These are phyloP conservation scores for Pseudozyma hubeiensis DNA, from an alignment of 1,284 basidiomycete species.

Conservation along the genomic window DNA sequence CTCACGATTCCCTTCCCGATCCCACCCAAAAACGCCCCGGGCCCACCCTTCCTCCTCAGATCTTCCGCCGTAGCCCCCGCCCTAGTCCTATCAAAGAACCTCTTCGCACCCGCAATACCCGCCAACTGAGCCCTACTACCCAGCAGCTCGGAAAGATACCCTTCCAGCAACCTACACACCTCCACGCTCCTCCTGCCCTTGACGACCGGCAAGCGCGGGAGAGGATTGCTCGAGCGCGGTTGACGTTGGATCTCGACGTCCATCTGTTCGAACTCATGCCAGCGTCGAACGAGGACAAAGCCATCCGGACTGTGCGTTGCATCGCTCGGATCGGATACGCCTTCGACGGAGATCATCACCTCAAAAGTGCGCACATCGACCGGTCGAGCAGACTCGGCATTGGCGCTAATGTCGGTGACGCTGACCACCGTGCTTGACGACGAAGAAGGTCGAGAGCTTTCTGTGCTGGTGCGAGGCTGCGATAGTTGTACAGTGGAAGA, in stretches of 20 bases:
- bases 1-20: conserved; percentile 58
- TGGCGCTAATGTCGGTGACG: conserved; percentile 60
- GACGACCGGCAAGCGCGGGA: conserved; percentile 43
- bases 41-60: conserved; percentile 21
- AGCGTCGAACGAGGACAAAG: conserved; percentile 61
- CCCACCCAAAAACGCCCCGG: conserved; percentile 43
- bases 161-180: conserved; percentile 49
- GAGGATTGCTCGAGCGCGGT: conserved; percentile 40
- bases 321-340: conserved; percentile 16
- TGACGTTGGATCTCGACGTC: conserved; percentile 54
- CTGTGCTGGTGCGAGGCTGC: conserved; percentile 6
- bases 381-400: conserved; percentile 46
- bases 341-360: conserved; percentile 65
- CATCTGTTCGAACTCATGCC: conserved; percentile 64
- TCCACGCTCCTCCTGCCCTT: conserved; percentile 49
- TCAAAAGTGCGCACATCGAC: conserved; percentile 58
- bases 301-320: conserved; percentile 44
- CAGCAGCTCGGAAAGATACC: conserved; percentile 55
- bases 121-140: conserved; percentile 23
- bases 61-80: conserved; percentile 53
- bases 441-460: conserved; percentile 1
- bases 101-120: conserved; percentile 34
- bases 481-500: neutral
- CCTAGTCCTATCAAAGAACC: conserved; percentile 62
- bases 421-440: conserved; percentile 20